A percentile compares a stretch with the other conserved stretches of the same genome.
phyloP scores from a whole-genome alignment of 164 flowering plant genomes.

The Kalanchoe fedtschenkoi region DNA sequence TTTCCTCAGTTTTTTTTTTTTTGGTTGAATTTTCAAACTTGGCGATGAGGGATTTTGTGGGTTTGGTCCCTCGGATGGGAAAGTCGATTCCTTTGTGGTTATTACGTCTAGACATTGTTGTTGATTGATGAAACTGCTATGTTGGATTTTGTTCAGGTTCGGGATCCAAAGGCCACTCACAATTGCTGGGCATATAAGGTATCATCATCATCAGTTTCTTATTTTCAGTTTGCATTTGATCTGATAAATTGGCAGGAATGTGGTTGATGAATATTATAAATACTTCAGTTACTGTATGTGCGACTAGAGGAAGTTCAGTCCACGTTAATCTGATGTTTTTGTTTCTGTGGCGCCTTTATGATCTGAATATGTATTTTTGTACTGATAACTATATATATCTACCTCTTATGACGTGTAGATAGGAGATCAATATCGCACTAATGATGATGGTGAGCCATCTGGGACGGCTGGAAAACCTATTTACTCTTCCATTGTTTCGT shows the following conservation, averaged over 20 bases:
- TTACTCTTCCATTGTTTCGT: slow-evolving; percentile 69
- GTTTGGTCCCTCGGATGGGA: background rate
- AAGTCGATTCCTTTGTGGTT: background rate
- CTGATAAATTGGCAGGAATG: background rate
- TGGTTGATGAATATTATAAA: too few relatives aligned
- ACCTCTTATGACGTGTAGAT: slow-evolving; percentile 29
- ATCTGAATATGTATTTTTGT: background rate
- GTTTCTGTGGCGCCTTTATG: background rate
- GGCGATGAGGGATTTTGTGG: background rate
- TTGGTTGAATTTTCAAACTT: background rate
- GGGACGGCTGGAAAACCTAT: slow-evolving; percentile 98
- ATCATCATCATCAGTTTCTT: background rate
- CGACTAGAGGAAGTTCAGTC: too few relatives aligned
- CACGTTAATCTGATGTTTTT: background rate
- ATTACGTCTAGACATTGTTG: background rate
- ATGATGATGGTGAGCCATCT: slow-evolving; percentile 94
- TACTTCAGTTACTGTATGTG: too few relatives aligned
- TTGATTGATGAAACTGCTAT: background rate
- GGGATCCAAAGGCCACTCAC: slow-evolving; percentile 75
- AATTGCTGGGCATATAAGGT: slow-evolving; percentile 99
- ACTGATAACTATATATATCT: background rate
- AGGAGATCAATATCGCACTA: slow-evolving; percentile 71
- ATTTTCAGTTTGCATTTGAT: background rate
- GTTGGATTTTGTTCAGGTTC: slow-evolving; percentile 33
- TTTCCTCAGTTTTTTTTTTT: background rate